Evolutionary conservation across 2,329 filamentous ascomycete species (phyloP), one percentile per base, ranked within the genome.

Genomic region (Colletotrichum filicis): DNA sequence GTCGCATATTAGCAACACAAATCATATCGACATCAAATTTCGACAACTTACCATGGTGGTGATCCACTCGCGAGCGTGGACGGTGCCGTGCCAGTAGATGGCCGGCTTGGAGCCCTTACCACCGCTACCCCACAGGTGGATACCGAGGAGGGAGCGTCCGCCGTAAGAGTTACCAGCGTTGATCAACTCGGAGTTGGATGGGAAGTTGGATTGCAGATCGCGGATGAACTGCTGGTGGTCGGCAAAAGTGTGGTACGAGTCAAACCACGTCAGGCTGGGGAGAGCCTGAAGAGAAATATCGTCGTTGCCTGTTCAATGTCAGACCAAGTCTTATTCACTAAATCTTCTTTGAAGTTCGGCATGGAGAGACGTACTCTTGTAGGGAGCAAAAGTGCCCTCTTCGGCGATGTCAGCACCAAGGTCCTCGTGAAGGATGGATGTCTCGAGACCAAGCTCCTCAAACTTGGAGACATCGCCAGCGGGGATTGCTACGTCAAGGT

Each of bases 61-160:
- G 65, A 91, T 89, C 90, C 89, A 91, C 78, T 92, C 89, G 56
- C 89, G 84, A 9, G 89, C 88, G 78, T 92, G 90, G 14, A 90
- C 87, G 28, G 86, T 91, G 14, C 86, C 87, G 78, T 91, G 89
- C 77, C 88, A 86, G 56, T 91, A 83, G 56, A 90, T 79, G 22
- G 87, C 89, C 1, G 88, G 87, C 74, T 87, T 88, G 32, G 76
- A 79, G 35, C 85, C 85, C 63, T 82, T 83, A 1, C 84, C 83
- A 1, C 77, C 77, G 63, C 77, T 82, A 2, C 89, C 89, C 80
- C 84, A 91, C 66, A 91, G 82, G 74, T 90, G 89, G 55, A 91
- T 81, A 0, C 92, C 94, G 12, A 89, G 87, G 66, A 96, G 94
- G 68, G 81, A 74, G 52, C 86, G 83, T 3, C 86, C 86, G 64